Percentiles rank a stretch among this genome's conserved stretches.
Conservation (phyloP, 2,329 filamentous ascomycete genomes). For the Phoma sp. region DNA sequence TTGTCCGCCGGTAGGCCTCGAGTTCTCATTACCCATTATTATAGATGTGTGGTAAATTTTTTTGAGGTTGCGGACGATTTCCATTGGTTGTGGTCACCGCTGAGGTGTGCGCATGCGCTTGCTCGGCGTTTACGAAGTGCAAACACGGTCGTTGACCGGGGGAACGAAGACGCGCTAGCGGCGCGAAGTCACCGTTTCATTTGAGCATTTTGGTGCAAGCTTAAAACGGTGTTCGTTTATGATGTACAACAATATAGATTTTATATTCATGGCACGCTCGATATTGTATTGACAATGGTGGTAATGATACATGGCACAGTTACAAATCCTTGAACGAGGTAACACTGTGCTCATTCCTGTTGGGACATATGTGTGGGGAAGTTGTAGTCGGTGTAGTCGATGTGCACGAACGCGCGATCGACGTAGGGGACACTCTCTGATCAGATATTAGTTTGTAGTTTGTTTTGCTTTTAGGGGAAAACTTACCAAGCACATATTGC, state of each 20-base stretch:
- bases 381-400: slow-evolving; percentile 59
- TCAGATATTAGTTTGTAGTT: slow-evolving; percentile 11
- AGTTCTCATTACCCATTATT: slow-evolving; percentile 16
- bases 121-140: slow-evolving; percentile 8
- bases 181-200: no score
- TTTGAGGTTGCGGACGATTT: slow-evolving; percentile 18
- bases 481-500: slow-evolving; percentile 74
- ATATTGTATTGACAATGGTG: neutral
- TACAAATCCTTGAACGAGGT: neutral
- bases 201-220: no score
- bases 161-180: slow-evolving; percentile 8
- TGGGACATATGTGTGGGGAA: slow-evolving; percentile 59
- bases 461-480: neutral
- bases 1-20: slow-evolving; percentile 10
- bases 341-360: slow-evolving; percentile 39
- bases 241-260: no score
- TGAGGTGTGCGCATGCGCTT: slow-evolving; percentile 10
- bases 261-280: no score
- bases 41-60: slow-evolving; percentile 8
- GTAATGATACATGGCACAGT: neutral
- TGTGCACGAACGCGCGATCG: slow-evolving; percentile 60
- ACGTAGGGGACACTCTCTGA: slow-evolving; percentile 77
- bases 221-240: no score
- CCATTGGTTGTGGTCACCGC: slow-evolving; percentile 12
- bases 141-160: slow-evolving; percentile 11